phyloP scores from a whole-genome alignment of 495 filamentous ascomycete genomes.

The Aspergillus indologenus region DNA sequence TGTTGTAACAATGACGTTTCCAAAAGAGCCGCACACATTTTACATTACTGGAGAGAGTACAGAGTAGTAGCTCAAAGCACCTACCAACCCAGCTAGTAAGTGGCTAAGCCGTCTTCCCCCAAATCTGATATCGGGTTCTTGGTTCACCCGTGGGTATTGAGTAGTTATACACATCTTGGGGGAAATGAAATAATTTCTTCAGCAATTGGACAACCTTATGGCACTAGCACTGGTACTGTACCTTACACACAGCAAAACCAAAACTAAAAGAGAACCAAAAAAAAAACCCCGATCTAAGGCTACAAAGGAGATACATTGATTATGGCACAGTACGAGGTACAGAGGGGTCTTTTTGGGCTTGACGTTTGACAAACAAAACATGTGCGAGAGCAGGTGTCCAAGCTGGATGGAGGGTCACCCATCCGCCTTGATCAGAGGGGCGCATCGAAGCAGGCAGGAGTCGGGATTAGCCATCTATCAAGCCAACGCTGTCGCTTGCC shows the following conservation, averaged over 20 bases:
- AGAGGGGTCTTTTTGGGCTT: conserved; percentile 40
- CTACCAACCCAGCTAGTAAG: neutral
- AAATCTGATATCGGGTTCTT: neutral
- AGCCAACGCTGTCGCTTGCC: conserved; percentile 10
- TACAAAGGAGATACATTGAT: conserved; percentile 51
- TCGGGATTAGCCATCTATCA: conserved; percentile 1
- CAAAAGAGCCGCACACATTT: neutral
- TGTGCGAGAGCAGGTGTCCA: conserved; percentile 24
- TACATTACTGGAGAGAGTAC: neutral
- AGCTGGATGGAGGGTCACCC: conserved; percentile 16
- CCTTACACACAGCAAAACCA: neutral
- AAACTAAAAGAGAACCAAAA: conserved; percentile 18
- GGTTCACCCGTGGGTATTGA: neutral
- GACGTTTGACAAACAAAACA: conserved; percentile 35
- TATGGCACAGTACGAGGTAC: conserved; percentile 53
- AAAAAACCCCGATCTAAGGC: conserved; percentile 34
- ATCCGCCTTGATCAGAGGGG: conserved; percentile 20
- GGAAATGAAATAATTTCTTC: too few relatives aligned
- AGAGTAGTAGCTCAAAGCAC: neutral
- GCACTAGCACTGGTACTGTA: conserved; percentile 1
- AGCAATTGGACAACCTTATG: neutral
- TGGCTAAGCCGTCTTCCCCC: neutral
- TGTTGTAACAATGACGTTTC: neutral
- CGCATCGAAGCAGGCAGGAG: conserved; percentile 9
- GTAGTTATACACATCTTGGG: neutral